phyloP scores from a whole-genome alignment of 2,329 filamentous ascomycete species.

The Celoporthe dispersa region DNA sequence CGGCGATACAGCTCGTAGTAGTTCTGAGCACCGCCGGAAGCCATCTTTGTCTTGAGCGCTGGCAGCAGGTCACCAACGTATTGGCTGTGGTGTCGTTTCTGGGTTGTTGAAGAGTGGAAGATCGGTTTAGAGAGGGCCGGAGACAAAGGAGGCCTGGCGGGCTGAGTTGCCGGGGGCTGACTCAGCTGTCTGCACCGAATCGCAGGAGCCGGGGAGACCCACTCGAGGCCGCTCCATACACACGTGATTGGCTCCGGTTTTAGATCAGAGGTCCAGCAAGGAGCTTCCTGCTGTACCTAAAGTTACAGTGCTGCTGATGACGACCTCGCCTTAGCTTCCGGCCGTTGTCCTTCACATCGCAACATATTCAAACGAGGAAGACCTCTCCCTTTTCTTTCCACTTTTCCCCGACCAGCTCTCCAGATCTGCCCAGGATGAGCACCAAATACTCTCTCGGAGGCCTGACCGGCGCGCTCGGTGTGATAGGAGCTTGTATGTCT shows the following conservation, averaged over 20 bases:
- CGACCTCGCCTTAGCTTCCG: constrained; percentile 22
- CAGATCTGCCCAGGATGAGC: constrained; percentile 62
- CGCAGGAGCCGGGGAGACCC: constrained; percentile 7
- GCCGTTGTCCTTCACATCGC: constrained; percentile 14
- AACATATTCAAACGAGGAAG: not conserved
- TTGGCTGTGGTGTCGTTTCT: constrained; percentile 33
- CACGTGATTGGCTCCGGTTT: constrained; percentile 20
- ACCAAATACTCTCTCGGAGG: constrained; percentile 72
- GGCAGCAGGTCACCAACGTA: not conserved
- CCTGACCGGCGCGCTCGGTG: constrained; percentile 67
- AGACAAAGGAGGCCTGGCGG: not conserved
- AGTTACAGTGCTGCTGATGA: constrained; percentile 19
- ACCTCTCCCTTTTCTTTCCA: not conserved
- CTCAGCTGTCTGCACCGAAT: constrained; percentile 3
- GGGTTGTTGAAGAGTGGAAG: constrained; percentile 24
- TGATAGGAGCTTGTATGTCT: constrained; percentile 79
- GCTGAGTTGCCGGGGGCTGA: not conserved
- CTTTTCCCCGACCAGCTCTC: constrained; percentile 19
- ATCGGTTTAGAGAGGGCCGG: constrained; percentile 14
- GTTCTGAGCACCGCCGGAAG: constrained; percentile 55
- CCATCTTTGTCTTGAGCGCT: constrained; percentile 45
- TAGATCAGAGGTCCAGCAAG: constrained; percentile 10
- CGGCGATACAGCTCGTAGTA: constrained; percentile 97
- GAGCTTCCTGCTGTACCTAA: constrained; percentile 20
- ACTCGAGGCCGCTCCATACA: constrained; percentile 4